Percentiles rank a stretch among this genome's conserved stretches.
phyloP scores from a whole-genome alignment of 371 early-diverging fungal species.

The Gilbertella persicaria region DNA sequence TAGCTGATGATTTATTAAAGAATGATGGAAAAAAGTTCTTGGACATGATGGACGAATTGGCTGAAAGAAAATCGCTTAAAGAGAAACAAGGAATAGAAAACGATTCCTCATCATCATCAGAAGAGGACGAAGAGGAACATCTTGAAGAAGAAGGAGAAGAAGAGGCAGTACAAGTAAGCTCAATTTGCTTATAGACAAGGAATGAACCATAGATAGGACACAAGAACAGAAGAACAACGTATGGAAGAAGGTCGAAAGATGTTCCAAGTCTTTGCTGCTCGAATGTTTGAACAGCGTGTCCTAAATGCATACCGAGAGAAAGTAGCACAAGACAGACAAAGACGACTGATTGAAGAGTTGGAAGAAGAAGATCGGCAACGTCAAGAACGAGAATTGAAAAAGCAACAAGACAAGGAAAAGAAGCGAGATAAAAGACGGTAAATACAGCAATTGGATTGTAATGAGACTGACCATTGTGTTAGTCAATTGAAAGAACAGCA shows the following conservation, averaged over 20 bases:
- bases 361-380: conserved; percentile 78
- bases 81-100: conserved; percentile 53
- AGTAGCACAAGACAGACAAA: conserved; percentile 81
- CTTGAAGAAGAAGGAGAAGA: conserved; percentile 56
- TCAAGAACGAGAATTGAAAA: conserved; percentile 68
- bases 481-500: conserved; percentile 34
- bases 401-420: conserved; percentile 69
- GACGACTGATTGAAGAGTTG: conserved; percentile 75
- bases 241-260: conserved; percentile 91
- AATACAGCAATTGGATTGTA: conserved; percentile 32
- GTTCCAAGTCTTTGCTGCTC: conserved; percentile 94
- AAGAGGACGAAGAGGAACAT: conserved; percentile 23
- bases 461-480: conserved; percentile 39
- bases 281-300: conserved; percentile 95
- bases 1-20: conserved; percentile 89
- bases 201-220: conserved; percentile 56
- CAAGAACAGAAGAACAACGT: conserved; percentile 79
- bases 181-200: no score
- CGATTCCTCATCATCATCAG: conserved; percentile 13
- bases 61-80: conserved; percentile 81
- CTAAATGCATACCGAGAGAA: conserved; percentile 91
- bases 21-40: conserved; percentile 92
- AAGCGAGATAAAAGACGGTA: conserved; percentile 63
- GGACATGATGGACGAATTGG: conserved; percentile 94
- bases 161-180: conserved; percentile 63